Evolutionary conservation across 2,329 filamentous ascomycete genomes (phyloP).

Genomic region (Microdochium bolleyi): DNA sequence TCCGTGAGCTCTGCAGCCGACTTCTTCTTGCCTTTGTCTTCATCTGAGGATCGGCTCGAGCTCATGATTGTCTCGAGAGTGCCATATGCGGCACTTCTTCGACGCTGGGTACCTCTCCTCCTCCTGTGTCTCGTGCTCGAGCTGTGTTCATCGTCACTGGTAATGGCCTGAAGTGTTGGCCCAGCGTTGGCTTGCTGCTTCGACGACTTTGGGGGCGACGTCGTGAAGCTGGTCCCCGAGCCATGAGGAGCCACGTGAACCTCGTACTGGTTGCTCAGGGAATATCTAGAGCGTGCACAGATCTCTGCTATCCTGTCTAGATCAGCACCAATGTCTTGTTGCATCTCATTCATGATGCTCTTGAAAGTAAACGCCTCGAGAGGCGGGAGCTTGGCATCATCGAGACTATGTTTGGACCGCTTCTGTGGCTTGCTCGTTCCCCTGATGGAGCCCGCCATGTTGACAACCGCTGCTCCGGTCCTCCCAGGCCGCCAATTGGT

Average conservation of each 20-base stretch:
- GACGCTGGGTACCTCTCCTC: slow-evolving; percentile 31
- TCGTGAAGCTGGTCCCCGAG: slow-evolving; percentile 41
- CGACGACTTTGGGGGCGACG: slow-evolving; percentile 15
- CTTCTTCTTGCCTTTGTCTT: slow-evolving; percentile 53
- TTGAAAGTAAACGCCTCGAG: slow-evolving; percentile 59
- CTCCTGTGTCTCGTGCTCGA: slow-evolving; percentile 25
- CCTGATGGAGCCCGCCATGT: slow-evolving; percentile 32
- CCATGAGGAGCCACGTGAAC: slow-evolving; percentile 57
- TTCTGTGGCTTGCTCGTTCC: slow-evolving; percentile 23
- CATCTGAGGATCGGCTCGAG: slow-evolving; percentile 55
- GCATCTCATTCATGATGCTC: slow-evolving; percentile 51
- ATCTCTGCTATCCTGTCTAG: slow-evolving; percentile 60
- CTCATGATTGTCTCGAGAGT: slow-evolving; percentile 62
- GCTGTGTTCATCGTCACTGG: slow-evolving; percentile 46
- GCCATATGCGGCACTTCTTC: slow-evolving; percentile 48
- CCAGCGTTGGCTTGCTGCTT: slow-evolving; percentile 25
- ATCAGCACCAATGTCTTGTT: slow-evolving; percentile 46
- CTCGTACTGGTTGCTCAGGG: slow-evolving; percentile 59
- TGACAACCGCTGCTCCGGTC: slow-evolving; percentile 26
- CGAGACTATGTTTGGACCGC: slow-evolving; percentile 13
- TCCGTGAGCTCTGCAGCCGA: slow-evolving; percentile 48
- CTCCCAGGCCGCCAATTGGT: slow-evolving; percentile 20
- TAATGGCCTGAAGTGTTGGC: slow-evolving; percentile 49
- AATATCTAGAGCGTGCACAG: slow-evolving; percentile 56
- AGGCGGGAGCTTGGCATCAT: slow-evolving; percentile 43